These are phyloP conservation scores for Rhododendron griersonianum DNA, from an alignment of 148 eudicot genomes.

Conservation along the genomic window DNA sequence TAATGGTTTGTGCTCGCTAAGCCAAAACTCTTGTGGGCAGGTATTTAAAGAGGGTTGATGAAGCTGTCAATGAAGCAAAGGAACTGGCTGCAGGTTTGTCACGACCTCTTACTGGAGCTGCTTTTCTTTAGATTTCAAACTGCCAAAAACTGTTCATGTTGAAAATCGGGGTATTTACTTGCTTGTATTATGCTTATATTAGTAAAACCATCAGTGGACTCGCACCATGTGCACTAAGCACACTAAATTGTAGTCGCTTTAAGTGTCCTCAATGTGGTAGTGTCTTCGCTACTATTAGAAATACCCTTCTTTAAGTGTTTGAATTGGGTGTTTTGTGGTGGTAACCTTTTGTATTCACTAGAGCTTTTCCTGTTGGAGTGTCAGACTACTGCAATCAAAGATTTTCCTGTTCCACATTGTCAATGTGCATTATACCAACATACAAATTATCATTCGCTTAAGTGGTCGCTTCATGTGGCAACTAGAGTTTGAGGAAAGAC, in stretches of 20 bases:
- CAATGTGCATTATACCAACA: not conserved
- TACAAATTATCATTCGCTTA: not conserved
- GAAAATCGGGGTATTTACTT: not conserved
- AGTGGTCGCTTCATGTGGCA: not conserved
- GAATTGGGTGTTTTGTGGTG: not conserved
- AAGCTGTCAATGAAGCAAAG: conserved; percentile 70
- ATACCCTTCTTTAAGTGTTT: not conserved
- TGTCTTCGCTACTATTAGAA: not conserved
- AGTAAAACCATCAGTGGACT: not conserved
- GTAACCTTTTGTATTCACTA: not conserved
- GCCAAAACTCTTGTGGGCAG: conserved; percentile 21
- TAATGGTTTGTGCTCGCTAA: not conserved
- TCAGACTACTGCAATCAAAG: too few relatives aligned
- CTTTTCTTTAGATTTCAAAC: not conserved
- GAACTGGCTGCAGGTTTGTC: conserved; percentile 50
- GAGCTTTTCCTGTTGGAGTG: not conserved
- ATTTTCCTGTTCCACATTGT: not conserved
- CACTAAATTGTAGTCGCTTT: not conserved
- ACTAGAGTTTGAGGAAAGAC: not conserved
- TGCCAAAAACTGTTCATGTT: not conserved
- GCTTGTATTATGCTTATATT: not conserved
- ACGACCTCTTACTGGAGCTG: not conserved
- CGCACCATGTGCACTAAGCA: not conserved
- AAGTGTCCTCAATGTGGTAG: not conserved
- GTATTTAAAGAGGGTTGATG: conserved; percentile 65